These are phyloP conservation scores for Cordyceps javanica DNA, from an alignment of 2,329 filamentous ascomycete species.

Conservation along the genomic window DNA sequence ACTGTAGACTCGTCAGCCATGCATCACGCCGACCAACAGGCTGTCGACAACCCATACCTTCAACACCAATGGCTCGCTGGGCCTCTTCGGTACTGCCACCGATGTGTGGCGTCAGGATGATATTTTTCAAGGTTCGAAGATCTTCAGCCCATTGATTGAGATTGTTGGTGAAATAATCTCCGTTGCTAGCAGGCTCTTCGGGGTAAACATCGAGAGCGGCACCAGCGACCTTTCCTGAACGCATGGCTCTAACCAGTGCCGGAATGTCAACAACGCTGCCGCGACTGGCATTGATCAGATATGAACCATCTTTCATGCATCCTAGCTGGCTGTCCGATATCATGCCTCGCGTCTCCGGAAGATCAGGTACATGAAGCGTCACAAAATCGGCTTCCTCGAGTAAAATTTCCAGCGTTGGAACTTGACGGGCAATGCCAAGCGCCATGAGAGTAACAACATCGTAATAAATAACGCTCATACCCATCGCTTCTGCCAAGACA, in stretches of 20 bases:
- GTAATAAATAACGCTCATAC: slow-evolving; percentile 97
- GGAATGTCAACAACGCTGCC: slow-evolving; percentile 93
- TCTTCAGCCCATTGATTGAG: slow-evolving; percentile 84
- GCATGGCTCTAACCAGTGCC: slow-evolving; percentile 81
- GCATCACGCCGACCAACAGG: background rate
- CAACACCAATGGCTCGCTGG: slow-evolving; percentile 89
- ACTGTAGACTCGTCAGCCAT: slow-evolving; percentile 43
- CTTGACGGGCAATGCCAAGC: slow-evolving; percentile 79
- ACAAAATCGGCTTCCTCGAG: slow-evolving; percentile 83
- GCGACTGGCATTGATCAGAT: slow-evolving; percentile 93
- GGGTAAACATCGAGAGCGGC: slow-evolving; percentile 97
- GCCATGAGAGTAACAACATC: slow-evolving; percentile 94
- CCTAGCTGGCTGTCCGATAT: slow-evolving; percentile 74
- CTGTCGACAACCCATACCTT: slow-evolving; percentile 43
- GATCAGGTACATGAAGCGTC: slow-evolving; percentile 88
- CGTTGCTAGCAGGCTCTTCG: slow-evolving; percentile 87
- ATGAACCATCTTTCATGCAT: slow-evolving; percentile 87
- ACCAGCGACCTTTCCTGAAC: slow-evolving; percentile 79
- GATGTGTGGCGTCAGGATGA: slow-evolving; percentile 95
- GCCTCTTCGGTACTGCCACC: slow-evolving; percentile 97
- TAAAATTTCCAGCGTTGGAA: slow-evolving; percentile 69
- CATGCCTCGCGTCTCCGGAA: slow-evolving; percentile 88
- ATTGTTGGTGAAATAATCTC: slow-evolving; percentile 83
- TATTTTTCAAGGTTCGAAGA: slow-evolving; percentile 76
- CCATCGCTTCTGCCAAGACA: slow-evolving; percentile 93